phyloP scores from a whole-genome alignment of 176 grass and related monocot genomes.

The Alopecurus myosuroides region DNA sequence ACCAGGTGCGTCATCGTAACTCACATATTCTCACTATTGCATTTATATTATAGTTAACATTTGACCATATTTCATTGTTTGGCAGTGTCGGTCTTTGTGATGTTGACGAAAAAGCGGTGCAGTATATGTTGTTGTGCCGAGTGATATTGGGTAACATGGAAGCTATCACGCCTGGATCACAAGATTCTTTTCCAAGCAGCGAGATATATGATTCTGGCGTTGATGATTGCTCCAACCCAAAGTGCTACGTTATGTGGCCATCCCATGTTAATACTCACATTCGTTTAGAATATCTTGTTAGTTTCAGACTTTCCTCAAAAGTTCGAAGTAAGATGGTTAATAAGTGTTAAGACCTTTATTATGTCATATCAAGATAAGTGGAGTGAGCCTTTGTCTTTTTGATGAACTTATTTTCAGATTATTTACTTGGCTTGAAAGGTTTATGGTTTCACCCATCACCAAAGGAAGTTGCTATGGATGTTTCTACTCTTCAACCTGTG shows the following conservation, averaged over 20 bases:
- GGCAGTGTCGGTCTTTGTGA: conserved; percentile 75
- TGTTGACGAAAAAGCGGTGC: conserved; percentile 89
- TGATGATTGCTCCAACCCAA: conserved; percentile 49
- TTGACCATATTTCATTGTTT: conserved; percentile 21
- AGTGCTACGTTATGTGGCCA: conserved; percentile 61
- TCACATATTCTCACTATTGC: background rate
- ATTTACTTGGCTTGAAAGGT: conserved; percentile 73
- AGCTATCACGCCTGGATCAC: conserved; percentile 45
- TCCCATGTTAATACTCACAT: conserved; percentile 50
- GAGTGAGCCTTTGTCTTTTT: conserved; percentile 22
- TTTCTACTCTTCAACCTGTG: conserved; percentile 57
- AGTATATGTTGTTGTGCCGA: conserved; percentile 82
- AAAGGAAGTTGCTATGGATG: conserved; percentile 37
- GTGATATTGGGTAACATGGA: conserved; percentile 63
- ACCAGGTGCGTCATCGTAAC: conserved; percentile 45
- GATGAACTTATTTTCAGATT: conserved; percentile 60
- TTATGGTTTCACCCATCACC: conserved; percentile 47
- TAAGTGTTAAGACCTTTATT: conserved; percentile 19
- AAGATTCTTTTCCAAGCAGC: conserved; percentile 50
- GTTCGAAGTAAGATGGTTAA: conserved; percentile 55
- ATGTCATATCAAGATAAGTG: conserved; percentile 3
- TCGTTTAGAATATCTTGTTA: conserved; percentile 70
- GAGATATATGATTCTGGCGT: conserved; percentile 49
- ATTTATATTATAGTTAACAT: background rate
- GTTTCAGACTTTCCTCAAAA: conserved; percentile 62